Base-by-base conservation (phyloP, 2,329 filamentous ascomycete genomes). In the Trichoderma atroviride region DNA sequence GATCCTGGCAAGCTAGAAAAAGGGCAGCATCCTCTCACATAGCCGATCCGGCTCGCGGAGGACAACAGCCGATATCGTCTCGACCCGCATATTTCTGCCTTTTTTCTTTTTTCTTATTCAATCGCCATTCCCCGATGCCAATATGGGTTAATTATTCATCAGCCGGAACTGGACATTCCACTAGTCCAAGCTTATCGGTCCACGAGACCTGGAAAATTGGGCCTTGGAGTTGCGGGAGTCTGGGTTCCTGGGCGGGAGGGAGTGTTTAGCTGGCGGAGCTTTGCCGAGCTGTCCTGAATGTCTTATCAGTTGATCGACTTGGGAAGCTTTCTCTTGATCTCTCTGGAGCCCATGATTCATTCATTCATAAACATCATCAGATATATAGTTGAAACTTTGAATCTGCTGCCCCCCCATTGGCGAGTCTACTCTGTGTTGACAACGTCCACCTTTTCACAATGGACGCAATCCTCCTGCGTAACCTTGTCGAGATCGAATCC, bases 401-500 rank as follows among this genome's bases (percentile, higher is more conserved):
- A 24, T 47, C 24, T 31, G 22, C 52, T 31, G n/a, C 33, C 19
- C 22, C 2, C 29, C 31, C 16, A 40, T 56, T 56, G 61, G 16
- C 55, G 50, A 33, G n/a, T 43, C 9, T 5, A 56, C 19, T 16
- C 11, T 7, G 31, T 57, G n/a, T 13, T 16, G 19, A 31, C 27
- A 57, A 1, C 4, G 9, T 43, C 37, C 19, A 19, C 13, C 6
- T 52, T 16, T 27, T 69, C 55, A 74, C 61, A n/a, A 81, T 81
- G 80, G 78, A 80, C 24, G 73, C 78, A 4, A 70, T 76, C 5
- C 74, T 79, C 60, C 69, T 81, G 40, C 74, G 73, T n/a, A 74
- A 74, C 37, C 74, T 81, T 9, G 75, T 78, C 63, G 73, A 78
- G 62, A 76, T 81, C 5, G 74, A 79, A 59, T 76, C 79, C 52